phyloP scores from a whole-genome alignment of 2,329 filamentous ascomycete genomes.

The Neofusicoccum sp. region DNA sequence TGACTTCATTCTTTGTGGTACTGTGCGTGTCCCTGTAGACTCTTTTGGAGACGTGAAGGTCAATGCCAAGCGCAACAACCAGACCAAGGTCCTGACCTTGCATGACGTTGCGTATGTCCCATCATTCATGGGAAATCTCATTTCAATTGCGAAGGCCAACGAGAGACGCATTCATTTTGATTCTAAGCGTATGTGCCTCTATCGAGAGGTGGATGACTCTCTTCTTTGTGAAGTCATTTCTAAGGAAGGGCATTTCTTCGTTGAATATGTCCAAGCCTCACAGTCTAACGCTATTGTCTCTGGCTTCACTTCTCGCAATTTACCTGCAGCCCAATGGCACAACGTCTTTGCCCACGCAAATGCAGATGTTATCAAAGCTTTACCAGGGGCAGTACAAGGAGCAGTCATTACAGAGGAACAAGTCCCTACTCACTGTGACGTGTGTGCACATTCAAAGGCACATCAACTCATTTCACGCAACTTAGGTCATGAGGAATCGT shows the following conservation, averaged over 20 bases:
- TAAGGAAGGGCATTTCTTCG: neutral
- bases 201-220: neutral
- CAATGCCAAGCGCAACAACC: neutral
- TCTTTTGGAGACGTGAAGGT: neutral
- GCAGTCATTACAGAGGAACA: neutral
- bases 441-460: neutral
- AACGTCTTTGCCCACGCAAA: neutral
- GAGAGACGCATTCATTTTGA: neutral
- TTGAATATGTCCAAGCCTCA: neutral
- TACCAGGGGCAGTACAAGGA: neutral
- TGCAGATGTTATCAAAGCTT: neutral
- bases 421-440: neutral
- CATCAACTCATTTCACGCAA: neutral
- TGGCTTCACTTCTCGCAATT: neutral
- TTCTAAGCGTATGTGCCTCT: neutral
- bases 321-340: neutral
- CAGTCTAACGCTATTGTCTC: neutral
- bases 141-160: neutral
- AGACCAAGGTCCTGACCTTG: neutral
- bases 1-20: neutral
- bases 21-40: neutral
- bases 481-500: neutral
- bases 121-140: neutral
- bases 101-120: neutral
- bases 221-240: neutral